phyloP scores from a whole-genome alignment of 768 basidiomycete genomes.

The Nidula microcarpa region DNA sequence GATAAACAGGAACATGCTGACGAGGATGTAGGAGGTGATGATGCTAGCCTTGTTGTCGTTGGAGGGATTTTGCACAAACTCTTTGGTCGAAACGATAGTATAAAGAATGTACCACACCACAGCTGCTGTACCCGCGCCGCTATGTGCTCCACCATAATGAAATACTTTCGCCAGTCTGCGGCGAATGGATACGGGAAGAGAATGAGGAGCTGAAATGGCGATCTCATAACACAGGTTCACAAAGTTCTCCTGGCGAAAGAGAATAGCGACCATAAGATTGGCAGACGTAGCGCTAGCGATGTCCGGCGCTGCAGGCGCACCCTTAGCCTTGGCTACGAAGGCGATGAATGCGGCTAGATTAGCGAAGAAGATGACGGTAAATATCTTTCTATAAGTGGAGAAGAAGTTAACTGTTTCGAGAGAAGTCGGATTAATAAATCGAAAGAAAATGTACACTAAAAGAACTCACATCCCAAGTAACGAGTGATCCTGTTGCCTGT shows the following conservation, averaged over 20 bases:
- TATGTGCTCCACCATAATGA: conserved; percentile 55
- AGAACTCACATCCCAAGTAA: conserved; percentile 30
- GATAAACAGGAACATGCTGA: conserved; percentile 43
- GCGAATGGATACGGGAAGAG: conserved; percentile 35
- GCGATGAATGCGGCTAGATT: conserved; percentile 48
- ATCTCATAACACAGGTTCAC: conserved; percentile 50
- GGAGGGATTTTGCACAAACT: conserved; percentile 19
- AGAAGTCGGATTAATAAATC: not conserved
- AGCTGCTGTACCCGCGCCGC: conserved; percentile 48
- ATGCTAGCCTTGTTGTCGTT: conserved; percentile 13
- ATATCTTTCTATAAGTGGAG: conserved; percentile 46
- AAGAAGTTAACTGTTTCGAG: conserved; percentile 23
- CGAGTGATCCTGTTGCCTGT: conserved; percentile 5
- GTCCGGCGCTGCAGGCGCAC: conserved; percentile 28
- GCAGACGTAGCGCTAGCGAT: conserved; percentile 34
- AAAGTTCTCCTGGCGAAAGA: conserved; percentile 49
- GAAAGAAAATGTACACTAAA: conserved; percentile 22
- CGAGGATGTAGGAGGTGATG: conserved; percentile 33
- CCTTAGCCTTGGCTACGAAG: conserved; percentile 27
- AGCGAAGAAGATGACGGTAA: conserved; percentile 46
- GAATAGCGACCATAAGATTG: conserved; percentile 40
- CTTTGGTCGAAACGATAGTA: conserved; percentile 36
- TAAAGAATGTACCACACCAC: conserved; percentile 51
- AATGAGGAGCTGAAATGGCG: conserved; percentile 33
- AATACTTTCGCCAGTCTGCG: conserved; percentile 46